Evolutionary conservation across 1,284 basidiomycete genomes (phyloP), one percentile per base, ranked within the genome.

Genomic region (Tremellales sp.): DNA sequence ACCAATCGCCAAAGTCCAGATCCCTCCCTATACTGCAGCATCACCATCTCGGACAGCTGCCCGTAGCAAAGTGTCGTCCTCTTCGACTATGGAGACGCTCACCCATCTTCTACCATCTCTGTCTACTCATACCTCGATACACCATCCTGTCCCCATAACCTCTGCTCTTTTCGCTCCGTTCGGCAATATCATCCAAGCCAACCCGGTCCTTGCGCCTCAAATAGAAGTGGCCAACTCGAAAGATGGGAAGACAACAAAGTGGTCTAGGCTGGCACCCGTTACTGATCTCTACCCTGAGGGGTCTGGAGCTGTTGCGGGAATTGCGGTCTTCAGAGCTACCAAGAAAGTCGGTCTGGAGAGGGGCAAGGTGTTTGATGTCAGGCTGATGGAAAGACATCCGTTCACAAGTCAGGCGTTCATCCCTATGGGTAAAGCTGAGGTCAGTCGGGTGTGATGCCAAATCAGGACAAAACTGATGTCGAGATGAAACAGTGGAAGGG

Each of bases 171-270:
- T 92, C 66, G 79, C 79, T 14, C 79, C 84, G 0, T 95, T 84
- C 69, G 90, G 91, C 5, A 77, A 87, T 53, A 86, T 94, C 45
- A 78, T 94, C 38, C 85, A 91, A 68, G 86, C 83, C 7, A 82
- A 86, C 62, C 76, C 78, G 32, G 83, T 84, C 2, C 80, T 79
- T 41, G 54, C 33, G 9, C 54, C 46, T 27, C 40, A 50, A 1
- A 43, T 80, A 35, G 79, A 79, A 57, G 78, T 88, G 40, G 89
- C 86, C 3, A 35, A 29, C 0, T 87, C 86, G 10, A 91, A 92
- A 67, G 82, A 79, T 54, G 87, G 85, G 39, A 85, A 86, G 8
- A 88, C 90, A 1, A 77, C 72, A 53, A 94, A 94, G 71, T 92
- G 85, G 71, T 85, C 91, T 73, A 85, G 88, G 63, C 78, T 93